Conservation (phyloP, 352 stramenopile species). For the Pythium inflatum region DNA sequence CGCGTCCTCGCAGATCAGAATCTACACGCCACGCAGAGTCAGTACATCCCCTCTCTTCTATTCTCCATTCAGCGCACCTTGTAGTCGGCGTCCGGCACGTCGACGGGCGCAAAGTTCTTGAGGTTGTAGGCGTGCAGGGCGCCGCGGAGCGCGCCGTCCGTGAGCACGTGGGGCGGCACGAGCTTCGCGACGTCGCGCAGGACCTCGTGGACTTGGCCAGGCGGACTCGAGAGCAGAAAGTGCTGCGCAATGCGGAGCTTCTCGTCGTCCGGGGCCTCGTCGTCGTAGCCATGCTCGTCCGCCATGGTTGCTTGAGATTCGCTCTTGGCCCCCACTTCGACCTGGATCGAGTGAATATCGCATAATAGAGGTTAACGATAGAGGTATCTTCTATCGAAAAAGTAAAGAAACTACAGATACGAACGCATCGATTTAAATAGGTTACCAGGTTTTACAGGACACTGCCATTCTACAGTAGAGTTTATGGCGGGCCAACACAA, state of each 20-base stretch:
- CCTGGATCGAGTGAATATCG: background rate
- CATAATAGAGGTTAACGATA: background rate
- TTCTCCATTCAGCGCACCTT: constrained; percentile 43
- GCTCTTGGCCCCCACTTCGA: background rate
- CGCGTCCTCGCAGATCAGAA: constrained; percentile 81
- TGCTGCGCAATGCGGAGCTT: constrained; percentile 90
- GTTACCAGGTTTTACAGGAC: background rate
- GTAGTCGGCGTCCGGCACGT: constrained; percentile 74
- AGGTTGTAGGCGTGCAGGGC: constrained; percentile 85
- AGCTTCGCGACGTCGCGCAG: constrained; percentile 84
- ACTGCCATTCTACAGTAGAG: no score
- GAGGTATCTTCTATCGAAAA: background rate
- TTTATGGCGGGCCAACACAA: no score
- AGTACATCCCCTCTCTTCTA: background rate
- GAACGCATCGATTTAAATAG: background rate
- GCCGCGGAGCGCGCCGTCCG: constrained; percentile 67
- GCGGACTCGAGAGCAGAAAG: constrained; percentile 89
- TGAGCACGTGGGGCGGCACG: constrained; percentile 70
- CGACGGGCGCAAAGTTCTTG: constrained; percentile 63
- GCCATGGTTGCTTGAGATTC: constrained; percentile 46
- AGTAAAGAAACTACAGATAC: background rate
- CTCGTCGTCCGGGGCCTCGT: constrained; percentile 84
- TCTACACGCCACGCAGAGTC: constrained; percentile 34
- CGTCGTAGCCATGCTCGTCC: constrained; percentile 62
- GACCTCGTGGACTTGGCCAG: constrained; percentile 89